Evolutionary conservation across 192 early-diverging fungal species (phyloP), one percentile per base, ranked within the genome.

Genomic region (Jimgerdemannia lactiflua): DNA sequence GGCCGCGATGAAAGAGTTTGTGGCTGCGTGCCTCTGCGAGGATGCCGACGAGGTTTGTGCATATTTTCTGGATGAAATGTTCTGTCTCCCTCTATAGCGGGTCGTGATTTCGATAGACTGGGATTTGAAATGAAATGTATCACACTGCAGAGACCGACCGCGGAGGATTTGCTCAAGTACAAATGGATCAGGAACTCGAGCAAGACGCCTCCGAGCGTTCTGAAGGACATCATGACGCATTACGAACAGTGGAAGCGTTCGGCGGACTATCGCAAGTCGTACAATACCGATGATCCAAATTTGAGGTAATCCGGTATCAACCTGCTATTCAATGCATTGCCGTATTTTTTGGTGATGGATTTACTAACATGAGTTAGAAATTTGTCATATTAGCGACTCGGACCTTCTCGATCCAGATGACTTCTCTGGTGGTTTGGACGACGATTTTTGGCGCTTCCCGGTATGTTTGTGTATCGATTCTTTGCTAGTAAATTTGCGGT

Each of bases 1-100:
- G 0, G 71, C 86, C 29, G 84, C 87, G 3, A 87, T 98, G 78
- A 94, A 92, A 73, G 98, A 98, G 43, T 98, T 99, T 88, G 91
- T 99, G 11, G 84, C 86, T 6, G 72, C 84, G 4, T 99, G 98
- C 78, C 79, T 99, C 40, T 91, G 93, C 64, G 91, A 95, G 72
- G 93, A 97, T 66, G 95, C 97, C 39, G 88, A 91, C 43, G 86
- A 94, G 79, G 93, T 94, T 82, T 67, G 68, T 40, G 29, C 29
- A 29, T 29, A 1, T 29, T 29, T 29, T 0, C 29, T 29, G 1
- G 29, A 29, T 20, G 17, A 8, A 29, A 42, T 42, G n/a, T 43
- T 69, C 39, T 68, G n/a, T 72, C 71, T 42, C 6, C 39, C 54
- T 42, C 40, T 43, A 29, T 40, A 9, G 19, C 41, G 3, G 64